Percentiles rank a stretch among this genome's conserved stretches.
Evolutionary conservation across 495 filamentous ascomycete genomes (phyloP).

Genomic region (Talaromyces thailandensis): DNA sequence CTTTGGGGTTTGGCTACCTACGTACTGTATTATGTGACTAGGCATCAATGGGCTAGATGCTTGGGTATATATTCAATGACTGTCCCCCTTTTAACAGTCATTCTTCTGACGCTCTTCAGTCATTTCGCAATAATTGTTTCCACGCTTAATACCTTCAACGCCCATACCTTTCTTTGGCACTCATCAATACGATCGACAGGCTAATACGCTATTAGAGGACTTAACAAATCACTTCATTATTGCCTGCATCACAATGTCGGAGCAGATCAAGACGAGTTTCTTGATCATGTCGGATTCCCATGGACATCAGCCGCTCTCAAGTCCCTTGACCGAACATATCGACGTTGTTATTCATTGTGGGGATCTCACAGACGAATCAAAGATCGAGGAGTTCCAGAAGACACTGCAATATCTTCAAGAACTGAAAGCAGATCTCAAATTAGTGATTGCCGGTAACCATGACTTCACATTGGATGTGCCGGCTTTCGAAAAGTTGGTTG

Average conservation of each 20-base stretch:
- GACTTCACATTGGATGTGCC: constrained; percentile 53
- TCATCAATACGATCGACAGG: neutral
- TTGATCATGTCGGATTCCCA: constrained; percentile 53
- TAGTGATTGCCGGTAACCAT: constrained; percentile 70
- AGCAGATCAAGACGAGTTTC: constrained; percentile 32
- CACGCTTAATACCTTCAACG: too few relatives aligned
- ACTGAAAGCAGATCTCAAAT: constrained; percentile 53
- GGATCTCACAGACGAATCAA: constrained; percentile 53
- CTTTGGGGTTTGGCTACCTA: neutral
- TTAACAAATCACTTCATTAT: neutral
- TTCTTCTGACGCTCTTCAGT: neutral
- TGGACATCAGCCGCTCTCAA: constrained; percentile 18
- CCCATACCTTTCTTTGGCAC: neutral
- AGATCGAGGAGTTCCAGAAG: constrained; percentile 40
- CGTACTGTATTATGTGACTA: neutral
- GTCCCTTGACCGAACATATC: constrained; percentile 24
- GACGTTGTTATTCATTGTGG: constrained; percentile 65
- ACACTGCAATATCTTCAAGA: constrained; percentile 38
- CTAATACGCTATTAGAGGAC: neutral
- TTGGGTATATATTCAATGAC: neutral
- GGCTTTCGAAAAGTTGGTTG: constrained; percentile 21
- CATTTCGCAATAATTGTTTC: neutral
- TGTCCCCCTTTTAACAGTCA: neutral
- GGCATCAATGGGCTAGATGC: neutral
- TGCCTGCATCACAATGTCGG: neutral